Evolutionary conservation across 1,284 basidiomycete genomes (phyloP), one percentile per base, ranked within the genome.

Genomic region (Puccinia horiana): DNA sequence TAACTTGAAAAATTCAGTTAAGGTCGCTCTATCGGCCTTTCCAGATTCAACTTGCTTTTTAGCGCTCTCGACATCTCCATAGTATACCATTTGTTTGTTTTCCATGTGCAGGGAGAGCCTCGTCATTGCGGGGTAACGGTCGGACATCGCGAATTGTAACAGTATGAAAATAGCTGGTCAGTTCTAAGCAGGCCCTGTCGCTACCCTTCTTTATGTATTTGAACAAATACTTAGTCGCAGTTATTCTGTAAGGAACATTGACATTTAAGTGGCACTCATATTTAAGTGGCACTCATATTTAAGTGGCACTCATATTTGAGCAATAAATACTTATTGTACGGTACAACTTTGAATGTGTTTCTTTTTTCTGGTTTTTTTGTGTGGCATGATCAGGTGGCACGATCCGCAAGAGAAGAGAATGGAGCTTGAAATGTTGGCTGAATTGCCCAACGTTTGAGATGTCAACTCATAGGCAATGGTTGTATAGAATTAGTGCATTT

Each of bases 201-300:
- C 83, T 77, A 0, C 90, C 89, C 83, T 90, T 90, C 82, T 88
- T 86, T 54, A 89, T 86, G 83, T 90, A 90, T 82, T 90, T 90
- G 85, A 87, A 87, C 9, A 88, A 81, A 82, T 90, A 90, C 83
- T 90, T 89, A 83, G 88, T 77, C 0, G 87, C 85, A 0, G 78
- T 82, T 26, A 89, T 82, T 0, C 85, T 85, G 3, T 85, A 82
- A 0, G 85, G 85, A 72, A 87, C 86, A 76, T 89, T 88, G 0
- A 89, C 84, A 83, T 91, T 90, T 83, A 90, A 89, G 83, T 91
- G 90, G 81, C 89, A 89, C 0, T 73, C 0, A 67, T 87, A 89
- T n/a, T 85, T 83, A 1, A 84, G 82, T 4, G 82, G 83, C 0
- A 88, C 0, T 73, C 0, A 67, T 87, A 89, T n/a, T 85, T 83